These are phyloP conservation scores for Cladophialophora immunda DNA, from an alignment of 2,329 filamentous ascomycete genomes.

Conservation along the genomic window DNA sequence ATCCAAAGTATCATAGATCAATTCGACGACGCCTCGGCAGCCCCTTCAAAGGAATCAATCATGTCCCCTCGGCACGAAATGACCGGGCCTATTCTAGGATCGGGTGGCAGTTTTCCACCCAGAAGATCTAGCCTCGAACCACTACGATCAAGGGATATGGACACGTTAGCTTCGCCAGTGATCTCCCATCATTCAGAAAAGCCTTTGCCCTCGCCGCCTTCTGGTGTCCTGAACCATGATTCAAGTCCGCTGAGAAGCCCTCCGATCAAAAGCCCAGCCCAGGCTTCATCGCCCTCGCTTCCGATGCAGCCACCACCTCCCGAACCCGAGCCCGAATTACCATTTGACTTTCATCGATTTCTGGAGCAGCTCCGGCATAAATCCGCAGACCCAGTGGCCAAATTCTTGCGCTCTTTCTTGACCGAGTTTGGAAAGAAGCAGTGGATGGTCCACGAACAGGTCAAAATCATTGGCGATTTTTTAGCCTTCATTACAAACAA, in stretches of 20 bases:
- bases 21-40: slow-evolving; percentile 79
- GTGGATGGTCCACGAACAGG: slow-evolving; percentile 99
- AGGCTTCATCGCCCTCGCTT: slow-evolving; percentile 23
- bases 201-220: slow-evolving; percentile 39
- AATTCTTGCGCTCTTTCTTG: slow-evolving; percentile 93
- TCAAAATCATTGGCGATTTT: slow-evolving; percentile 98
- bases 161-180: slow-evolving; percentile 41
- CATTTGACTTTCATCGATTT: slow-evolving; percentile 97
- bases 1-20: slow-evolving; percentile 99
- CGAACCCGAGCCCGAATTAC: slow-evolving; percentile 82
- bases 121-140: slow-evolving; percentile 87
- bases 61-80: slow-evolving; percentile 90
- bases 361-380: slow-evolving; percentile 94
- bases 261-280: slow-evolving; percentile 42
- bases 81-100: slow-evolving; percentile 78
- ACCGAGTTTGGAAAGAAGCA: slow-evolving; percentile 96
- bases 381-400: slow-evolving; percentile 96
- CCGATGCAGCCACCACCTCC: slow-evolving; percentile 64
- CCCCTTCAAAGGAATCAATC: slow-evolving; percentile 79
- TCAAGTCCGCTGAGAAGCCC: slow-evolving; percentile 36
- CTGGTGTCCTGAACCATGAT: slow-evolving; percentile 43
- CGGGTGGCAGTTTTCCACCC: slow-evolving; percentile 75
- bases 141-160: slow-evolving; percentile 55
- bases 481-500: slow-evolving; percentile 96
- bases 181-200: slow-evolving; percentile 35